Base-by-base conservation (phyloP, 1,284 basidiomycete genomes). In the Kwoniella shivajii region DNA sequence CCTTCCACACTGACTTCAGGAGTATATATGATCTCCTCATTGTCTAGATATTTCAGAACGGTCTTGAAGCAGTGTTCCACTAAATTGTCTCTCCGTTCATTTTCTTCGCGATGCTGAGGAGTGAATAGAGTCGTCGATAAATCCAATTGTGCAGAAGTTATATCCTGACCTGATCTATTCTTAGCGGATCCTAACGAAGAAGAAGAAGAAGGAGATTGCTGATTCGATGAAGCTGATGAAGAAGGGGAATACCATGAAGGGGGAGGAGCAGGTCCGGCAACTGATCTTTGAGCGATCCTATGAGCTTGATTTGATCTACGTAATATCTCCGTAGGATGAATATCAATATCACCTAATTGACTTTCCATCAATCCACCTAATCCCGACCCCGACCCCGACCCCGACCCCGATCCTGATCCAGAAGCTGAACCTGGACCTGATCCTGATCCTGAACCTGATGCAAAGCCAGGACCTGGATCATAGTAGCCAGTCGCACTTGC, bases 231-330 rank as follows among this genome's bases (percentile, higher is more conserved):
- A 11, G 20, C 6, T n/a, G 46, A 3, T 24, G 46, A 14, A 33
- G 49, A 33, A 18, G 46, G 24, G 4, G 50, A 27, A n/a, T 64
- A 57, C 73, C 73, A 75, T 2, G 72, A 73, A 3, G 63, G 66
- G 6, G 73, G 73, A 10, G 72, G 70, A 0, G 71, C 71, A 2
- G 73, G 73, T 11, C 73, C 73, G 14, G 73, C 72, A 1, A 69
- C 66, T 1, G 59, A 59, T 30, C 72, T 58, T 14, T 65, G 61
- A 2, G 69, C 69, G 34, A 56, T 59, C n/a, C 63, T 45, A 16
- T 68, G 66, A 16, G 66, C 66, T 3, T 61, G 48, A 1, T 64
- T 61, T 2, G 62, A 57, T 10, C 73, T 63, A 0, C 73, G 60
- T 6, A 71, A 46, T 9, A 72, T 59, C 55, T 75, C 73, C 0